phyloP scores from a whole-genome alignment of 768 basidiomycete species.

The Paxillus ammoniavirescens region DNA sequence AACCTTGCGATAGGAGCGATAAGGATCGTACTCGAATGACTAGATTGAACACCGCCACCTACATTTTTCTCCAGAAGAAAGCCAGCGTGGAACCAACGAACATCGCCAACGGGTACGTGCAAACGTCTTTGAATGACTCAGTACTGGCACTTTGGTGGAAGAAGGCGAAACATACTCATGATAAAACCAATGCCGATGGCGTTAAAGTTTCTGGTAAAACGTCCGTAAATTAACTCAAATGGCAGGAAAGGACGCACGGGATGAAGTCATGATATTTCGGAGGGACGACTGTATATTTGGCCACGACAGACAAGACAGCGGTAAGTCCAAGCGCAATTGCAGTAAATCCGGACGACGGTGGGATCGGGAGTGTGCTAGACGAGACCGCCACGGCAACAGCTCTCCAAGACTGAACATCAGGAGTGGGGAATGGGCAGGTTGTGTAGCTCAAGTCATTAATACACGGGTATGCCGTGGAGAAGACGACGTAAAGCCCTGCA shows the following conservation, averaged over 20 bases:
- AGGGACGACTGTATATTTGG: conserved; percentile 32
- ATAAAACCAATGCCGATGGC: conserved; percentile 26
- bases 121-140: conserved; percentile 11
- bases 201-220: conserved; percentile 21
- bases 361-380: conserved; percentile 36
- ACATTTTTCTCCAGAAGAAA: conserved; percentile 16
- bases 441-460: conserved; percentile 35
- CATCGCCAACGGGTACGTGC: conserved; percentile 25
- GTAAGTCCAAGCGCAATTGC: conserved; percentile 52
- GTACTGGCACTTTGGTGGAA: not conserved
- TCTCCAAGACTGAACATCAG: conserved; percentile 14
- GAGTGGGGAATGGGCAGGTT: conserved; percentile 21
- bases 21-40: not conserved
- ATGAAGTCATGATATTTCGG: conserved; percentile 21
- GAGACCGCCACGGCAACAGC: conserved; percentile 21
- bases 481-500: conserved; percentile 57
- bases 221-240: not conserved
- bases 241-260: conserved; percentile 9
- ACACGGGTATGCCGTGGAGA: conserved; percentile 61
- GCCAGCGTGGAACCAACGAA: conserved; percentile 24
- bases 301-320: conserved; percentile 43
- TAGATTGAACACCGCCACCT: not conserved
- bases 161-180: conserved; percentile 5
- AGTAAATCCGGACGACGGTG: conserved; percentile 53
- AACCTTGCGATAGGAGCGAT: conserved; percentile 7